phyloP scores from a whole-genome alignment of 148 eudicot genomes.

The Tetragonia tetragonoides region DNA sequence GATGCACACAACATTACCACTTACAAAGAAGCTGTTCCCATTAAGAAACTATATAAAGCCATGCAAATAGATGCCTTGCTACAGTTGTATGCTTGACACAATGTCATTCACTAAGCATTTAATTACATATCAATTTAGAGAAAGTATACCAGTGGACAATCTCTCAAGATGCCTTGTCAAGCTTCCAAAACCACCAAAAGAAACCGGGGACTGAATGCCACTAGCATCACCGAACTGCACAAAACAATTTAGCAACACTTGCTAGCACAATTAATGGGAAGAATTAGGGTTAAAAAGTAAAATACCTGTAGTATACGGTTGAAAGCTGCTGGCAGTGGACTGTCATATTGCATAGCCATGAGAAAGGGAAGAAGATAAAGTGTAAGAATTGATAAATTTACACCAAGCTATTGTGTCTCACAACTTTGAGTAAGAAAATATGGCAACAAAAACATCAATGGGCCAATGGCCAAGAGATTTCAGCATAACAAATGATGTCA shows the following conservation, averaged over 20 bases:
- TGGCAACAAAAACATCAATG: background rate
- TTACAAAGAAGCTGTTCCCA: too few relatives aligned
- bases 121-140: slow-evolving; percentile 2
- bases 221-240: slow-evolving; percentile 99
- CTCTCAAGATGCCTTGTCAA: slow-evolving; percentile 95
- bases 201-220: slow-evolving; percentile 97
- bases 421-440: background rate
- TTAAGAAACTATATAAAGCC: too few relatives aligned
- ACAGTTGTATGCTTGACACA: background rate
- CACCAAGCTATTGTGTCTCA: background rate
- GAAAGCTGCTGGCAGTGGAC: slow-evolving; percentile 94
- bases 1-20: too few relatives aligned
- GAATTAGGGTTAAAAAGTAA: slow-evolving; percentile 25
- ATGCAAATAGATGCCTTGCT: too few relatives aligned
- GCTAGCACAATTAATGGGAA: slow-evolving; percentile 28
- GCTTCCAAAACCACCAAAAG: slow-evolving; percentile 99
- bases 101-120: background rate
- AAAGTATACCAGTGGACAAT: slow-evolving; percentile 58
- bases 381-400: slow-evolving; percentile 7
- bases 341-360: slow-evolving; percentile 36
- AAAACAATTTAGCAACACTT: slow-evolving; percentile 28
- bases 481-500: too few relatives aligned
- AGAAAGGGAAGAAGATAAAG: slow-evolving; percentile 1
- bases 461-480: too few relatives aligned
- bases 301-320: slow-evolving; percentile 87